phyloP scores from a whole-genome alignment of 768 basidiomycete species.

The Erythrobasidium yunnanense region DNA sequence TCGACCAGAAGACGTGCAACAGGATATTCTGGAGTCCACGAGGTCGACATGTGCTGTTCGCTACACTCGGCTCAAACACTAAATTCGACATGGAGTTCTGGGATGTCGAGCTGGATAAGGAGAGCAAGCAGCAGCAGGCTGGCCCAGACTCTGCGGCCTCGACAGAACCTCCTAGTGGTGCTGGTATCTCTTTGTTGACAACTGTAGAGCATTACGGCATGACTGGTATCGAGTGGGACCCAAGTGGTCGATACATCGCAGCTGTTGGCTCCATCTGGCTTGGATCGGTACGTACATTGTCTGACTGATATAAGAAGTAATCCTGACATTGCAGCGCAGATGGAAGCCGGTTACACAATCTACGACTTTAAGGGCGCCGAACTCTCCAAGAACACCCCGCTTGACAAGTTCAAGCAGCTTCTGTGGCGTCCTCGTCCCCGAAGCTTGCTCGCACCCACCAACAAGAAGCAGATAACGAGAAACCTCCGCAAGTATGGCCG shows the following conservation, averaged over 20 bases:
- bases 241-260: slow-evolving; percentile 81
- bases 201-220: slow-evolving; percentile 91
- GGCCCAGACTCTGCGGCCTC: slow-evolving; percentile 42
- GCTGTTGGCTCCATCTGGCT: slow-evolving; percentile 93
- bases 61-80: slow-evolving; percentile 83
- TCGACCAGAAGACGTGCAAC: slow-evolving; percentile 75
- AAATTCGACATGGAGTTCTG: slow-evolving; percentile 98
- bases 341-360: slow-evolving; percentile 89
- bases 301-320: slow-evolving; percentile 20
- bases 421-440: slow-evolving; percentile 95
- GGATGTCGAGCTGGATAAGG: slow-evolving; percentile 84
- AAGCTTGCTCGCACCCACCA: slow-evolving; percentile 72
- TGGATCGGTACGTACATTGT: slow-evolving; percentile 57
- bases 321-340: slow-evolving; percentile 46
- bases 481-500: slow-evolving; percentile 86
- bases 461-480: slow-evolving; percentile 72
- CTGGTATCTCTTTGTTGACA: slow-evolving; percentile 71
- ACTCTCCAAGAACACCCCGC: slow-evolving; percentile 63
- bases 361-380: slow-evolving; percentile 99
- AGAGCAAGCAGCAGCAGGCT: slow-evolving; percentile 47
- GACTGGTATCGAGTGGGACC: slow-evolving; percentile 98
- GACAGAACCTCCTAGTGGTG: slow-evolving; percentile 60
- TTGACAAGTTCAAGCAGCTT: slow-evolving; percentile 97
- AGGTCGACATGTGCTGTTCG: slow-evolving; percentile 87
- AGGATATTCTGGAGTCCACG: slow-evolving; percentile 93